Conservation (phyloP, 108 stramenopile species). For the Cyclotella kingstonii region DNA sequence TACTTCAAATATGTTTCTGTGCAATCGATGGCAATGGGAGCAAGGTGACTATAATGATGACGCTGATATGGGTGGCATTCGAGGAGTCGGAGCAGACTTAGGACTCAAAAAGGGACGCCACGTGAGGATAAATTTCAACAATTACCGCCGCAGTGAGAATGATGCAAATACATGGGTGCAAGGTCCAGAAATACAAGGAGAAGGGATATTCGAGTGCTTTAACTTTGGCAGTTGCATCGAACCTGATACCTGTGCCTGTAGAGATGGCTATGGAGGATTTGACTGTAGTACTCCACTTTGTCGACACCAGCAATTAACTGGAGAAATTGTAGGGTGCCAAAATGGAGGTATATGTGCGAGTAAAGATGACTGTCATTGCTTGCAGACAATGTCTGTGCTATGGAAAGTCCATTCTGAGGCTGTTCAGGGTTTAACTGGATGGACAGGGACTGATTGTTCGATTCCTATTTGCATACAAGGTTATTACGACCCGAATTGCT, state of each 20-base stretch:
- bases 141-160: constrained; percentile 44
- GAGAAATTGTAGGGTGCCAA: constrained; percentile 54
- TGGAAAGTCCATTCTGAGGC: constrained; percentile 55
- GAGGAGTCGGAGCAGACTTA: constrained; percentile 35
- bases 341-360: constrained; percentile 68
- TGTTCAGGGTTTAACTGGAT: constrained; percentile 68
- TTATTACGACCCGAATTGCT: constrained; percentile 75
- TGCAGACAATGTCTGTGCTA: constrained; percentile 47
- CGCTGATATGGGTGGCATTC: constrained; percentile 36
- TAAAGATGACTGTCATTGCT: constrained; percentile 75
- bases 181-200: constrained; percentile 53
- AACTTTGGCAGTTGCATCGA: constrained; percentile 68
- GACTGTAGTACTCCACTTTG: constrained; percentile 79
- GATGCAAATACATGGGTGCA: constrained; percentile 44
- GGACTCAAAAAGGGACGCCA: constrained; percentile 53
- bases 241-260: constrained; percentile 78
- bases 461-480: constrained; percentile 86
- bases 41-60: constrained; percentile 82
- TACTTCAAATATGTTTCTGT: constrained; percentile 60
- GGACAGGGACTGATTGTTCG: constrained; percentile 75
- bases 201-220: constrained; percentile 76
- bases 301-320: constrained; percentile 60
- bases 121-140: constrained; percentile 71
- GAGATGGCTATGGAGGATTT: constrained; percentile 75
- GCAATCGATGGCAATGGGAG: constrained; percentile 61